A percentile compares a stretch with the other conserved stretches of the same genome.
These are phyloP conservation scores for Yamadazyma phyllophila DNA, from an alignment of 805 yeast species.

Conservation along the genomic window DNA sequence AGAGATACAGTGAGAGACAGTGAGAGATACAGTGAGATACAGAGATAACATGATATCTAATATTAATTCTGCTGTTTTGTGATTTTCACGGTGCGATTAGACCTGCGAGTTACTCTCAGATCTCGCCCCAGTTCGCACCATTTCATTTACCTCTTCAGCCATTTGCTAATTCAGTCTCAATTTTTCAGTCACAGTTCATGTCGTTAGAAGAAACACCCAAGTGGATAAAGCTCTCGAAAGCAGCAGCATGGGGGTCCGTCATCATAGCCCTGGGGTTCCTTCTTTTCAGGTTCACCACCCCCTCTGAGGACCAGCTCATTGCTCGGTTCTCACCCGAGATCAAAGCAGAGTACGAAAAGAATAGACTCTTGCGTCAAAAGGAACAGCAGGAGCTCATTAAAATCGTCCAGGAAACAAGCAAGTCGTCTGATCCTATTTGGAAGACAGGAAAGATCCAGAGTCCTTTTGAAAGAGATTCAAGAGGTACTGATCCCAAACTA, in stretches of 20 bases:
- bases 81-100: no score
- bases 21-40: no score
- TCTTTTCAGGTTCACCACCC: conserved; percentile 70
- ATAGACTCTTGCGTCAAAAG: conserved; percentile 55
- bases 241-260: conserved; percentile 52
- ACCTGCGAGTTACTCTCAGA: no score
- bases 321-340: conserved; percentile 79
- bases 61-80: no score
- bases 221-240: conserved; percentile 52
- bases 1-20: no score
- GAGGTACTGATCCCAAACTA: conserved; percentile 33
- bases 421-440: conserved; percentile 79
- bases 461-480: conserved; percentile 59
- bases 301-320: conserved; percentile 79
- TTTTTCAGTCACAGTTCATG: background rate
- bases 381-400: conserved; percentile 72
- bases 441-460: conserved; percentile 66
- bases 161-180: background rate
- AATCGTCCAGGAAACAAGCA: conserved; percentile 60
- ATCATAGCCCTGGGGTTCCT: conserved; percentile 73
- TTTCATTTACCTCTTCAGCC: no score
- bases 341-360: conserved; percentile 67
- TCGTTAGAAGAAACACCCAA: conserved; percentile 21
- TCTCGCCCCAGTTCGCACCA: no score
- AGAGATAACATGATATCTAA: no score